Evolutionary conservation across 2,329 filamentous ascomycete species (phyloP).

Genomic region (Plenodomus tracheiphilus): DNA sequence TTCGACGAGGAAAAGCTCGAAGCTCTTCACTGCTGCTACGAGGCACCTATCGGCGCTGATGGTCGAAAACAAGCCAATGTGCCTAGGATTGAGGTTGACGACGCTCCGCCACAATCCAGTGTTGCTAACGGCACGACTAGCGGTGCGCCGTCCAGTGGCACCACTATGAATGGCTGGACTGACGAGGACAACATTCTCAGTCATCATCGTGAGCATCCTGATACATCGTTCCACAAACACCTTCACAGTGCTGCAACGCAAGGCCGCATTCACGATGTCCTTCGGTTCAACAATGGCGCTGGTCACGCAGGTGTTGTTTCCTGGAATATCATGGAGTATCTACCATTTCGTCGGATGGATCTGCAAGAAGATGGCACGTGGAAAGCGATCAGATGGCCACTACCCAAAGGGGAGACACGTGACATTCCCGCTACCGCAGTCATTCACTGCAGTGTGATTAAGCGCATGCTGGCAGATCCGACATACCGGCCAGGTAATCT

Average conservation of each 20-base stretch:
- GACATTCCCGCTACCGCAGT: constrained; percentile 73
- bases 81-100: constrained; percentile 39
- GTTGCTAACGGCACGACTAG: neutral
- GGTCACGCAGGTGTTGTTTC: constrained; percentile 59
- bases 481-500: constrained; percentile 76
- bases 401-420: constrained; percentile 75
- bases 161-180: constrained; percentile 5
- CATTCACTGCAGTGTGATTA: constrained; percentile 75
- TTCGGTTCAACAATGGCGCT: constrained; percentile 66
- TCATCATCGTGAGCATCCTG: constrained; percentile 23
- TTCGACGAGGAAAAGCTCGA: constrained; percentile 72
- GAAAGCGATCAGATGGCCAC: constrained; percentile 79
- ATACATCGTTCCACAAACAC: constrained; percentile 57
- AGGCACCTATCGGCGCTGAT: constrained; percentile 25
- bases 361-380: constrained; percentile 72
- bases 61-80: constrained; percentile 14
- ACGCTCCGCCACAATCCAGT: constrained; percentile 3
- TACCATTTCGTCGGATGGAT: constrained; percentile 82
- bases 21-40: constrained; percentile 65
- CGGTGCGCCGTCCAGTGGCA: constrained; percentile 2
- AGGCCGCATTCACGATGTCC: constrained; percentile 69
- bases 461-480: constrained; percentile 66
- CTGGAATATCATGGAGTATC: constrained; percentile 80
- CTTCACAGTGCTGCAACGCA: constrained; percentile 60
- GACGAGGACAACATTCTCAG: constrained; percentile 20